Evolutionary conservation across 2,329 filamentous ascomycete genomes (phyloP).

Genomic region (Celoporthe dispersa): DNA sequence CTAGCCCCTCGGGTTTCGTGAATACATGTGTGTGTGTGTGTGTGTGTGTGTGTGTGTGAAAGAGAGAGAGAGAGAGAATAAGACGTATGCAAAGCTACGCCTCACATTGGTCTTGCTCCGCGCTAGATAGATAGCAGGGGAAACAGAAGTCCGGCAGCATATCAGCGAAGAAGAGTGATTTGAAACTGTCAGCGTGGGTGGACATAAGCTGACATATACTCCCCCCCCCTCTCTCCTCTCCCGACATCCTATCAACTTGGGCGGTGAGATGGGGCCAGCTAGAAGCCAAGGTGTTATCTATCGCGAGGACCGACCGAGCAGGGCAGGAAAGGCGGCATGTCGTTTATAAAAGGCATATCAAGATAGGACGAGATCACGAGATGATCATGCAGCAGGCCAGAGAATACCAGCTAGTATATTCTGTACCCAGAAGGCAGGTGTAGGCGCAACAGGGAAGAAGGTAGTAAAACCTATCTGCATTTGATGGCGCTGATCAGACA

Average conservation of each 20-base stretch:
- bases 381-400: conserved; percentile 12
- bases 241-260: neutral
- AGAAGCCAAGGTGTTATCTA: neutral
- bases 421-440: neutral
- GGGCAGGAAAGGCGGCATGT: neutral
- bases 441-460: neutral
- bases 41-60: neutral
- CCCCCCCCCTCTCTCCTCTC: too few relatives aligned
- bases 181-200: neutral
- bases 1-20: neutral
- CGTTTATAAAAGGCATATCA: neutral
- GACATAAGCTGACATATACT: neutral
- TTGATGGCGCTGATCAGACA: conserved; percentile 5
- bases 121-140: neutral
- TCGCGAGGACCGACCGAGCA: neutral
- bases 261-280: neutral
- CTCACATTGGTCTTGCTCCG: neutral
- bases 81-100: neutral
- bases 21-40: neutral
- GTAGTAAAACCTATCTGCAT: neutral
- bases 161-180: neutral
- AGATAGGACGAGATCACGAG: neutral
- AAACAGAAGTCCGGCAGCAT: neutral
- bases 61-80: too few relatives aligned
- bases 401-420: conserved; percentile 14